A percentile compares a stretch with the other conserved stretches of the same genome.
phyloP scores from a whole-genome alignment of 805 yeast genomes.

The Dipodascopsis tothii region DNA sequence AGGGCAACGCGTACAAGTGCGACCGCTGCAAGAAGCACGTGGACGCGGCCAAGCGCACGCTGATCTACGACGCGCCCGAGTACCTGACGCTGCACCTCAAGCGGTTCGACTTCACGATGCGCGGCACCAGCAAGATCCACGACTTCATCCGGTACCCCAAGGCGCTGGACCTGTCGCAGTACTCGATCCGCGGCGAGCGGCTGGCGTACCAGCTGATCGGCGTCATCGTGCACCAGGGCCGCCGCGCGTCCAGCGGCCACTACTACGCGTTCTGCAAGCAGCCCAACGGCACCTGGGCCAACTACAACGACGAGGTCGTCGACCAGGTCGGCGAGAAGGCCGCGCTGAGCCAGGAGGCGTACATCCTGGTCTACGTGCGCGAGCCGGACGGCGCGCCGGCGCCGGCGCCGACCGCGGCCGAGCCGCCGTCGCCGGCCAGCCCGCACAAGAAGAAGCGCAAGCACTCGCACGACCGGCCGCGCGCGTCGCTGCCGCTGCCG shows the following conservation, averaged over 20 bases:
- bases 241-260: slow-evolving; percentile 88
- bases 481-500: too few relatives aligned
- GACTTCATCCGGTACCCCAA: slow-evolving; percentile 78
- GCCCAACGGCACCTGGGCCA: slow-evolving; percentile 87
- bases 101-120: slow-evolving; percentile 80
- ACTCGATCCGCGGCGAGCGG: slow-evolving; percentile 26
- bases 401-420: not conserved
- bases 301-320: slow-evolving; percentile 88
- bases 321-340: slow-evolving; percentile 62
- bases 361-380: slow-evolving; percentile 70
- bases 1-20: slow-evolving; percentile 75
- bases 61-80: slow-evolving; percentile 79
- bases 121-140: slow-evolving; percentile 65
- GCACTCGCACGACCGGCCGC: too few relatives aligned
- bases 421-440: not conserved
- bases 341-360: slow-evolving; percentile 81
- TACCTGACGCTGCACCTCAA: slow-evolving; percentile 80
- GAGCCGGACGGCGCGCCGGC: not conserved
- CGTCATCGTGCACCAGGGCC: slow-evolving; percentile 89
- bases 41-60: slow-evolving; percentile 65
- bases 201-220: slow-evolving; percentile 60
- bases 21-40: slow-evolving; percentile 75
- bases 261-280: slow-evolving; percentile 85
- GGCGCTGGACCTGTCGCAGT: slow-evolving; percentile 62
- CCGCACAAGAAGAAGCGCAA: too few relatives aligned